phyloP scores from a whole-genome alignment of 768 basidiomycete species.

The Boletus coccyginus region DNA sequence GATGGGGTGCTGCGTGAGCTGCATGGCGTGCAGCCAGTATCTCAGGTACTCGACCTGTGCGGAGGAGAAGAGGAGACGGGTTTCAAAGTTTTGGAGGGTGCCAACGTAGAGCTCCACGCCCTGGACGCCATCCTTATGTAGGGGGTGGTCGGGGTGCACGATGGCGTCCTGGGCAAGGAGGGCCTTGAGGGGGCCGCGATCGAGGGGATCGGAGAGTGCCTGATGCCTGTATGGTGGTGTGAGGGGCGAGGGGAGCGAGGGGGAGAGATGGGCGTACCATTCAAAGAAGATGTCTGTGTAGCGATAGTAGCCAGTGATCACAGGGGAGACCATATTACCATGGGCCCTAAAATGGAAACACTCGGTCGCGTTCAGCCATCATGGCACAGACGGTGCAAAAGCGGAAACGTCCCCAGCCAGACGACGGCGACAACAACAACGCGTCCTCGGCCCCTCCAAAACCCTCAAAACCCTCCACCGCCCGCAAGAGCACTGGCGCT shows the following conservation, averaged over 20 bases:
- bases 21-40: constrained; percentile 79
- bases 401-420: constrained; percentile 31
- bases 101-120: constrained; percentile 74
- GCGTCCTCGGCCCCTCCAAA: constrained; percentile 38
- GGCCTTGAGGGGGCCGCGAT: constrained; percentile 64
- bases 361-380: not conserved
- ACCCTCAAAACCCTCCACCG: constrained; percentile 56
- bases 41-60: constrained; percentile 82
- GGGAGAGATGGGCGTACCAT: constrained; percentile 44
- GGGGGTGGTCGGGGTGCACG: constrained; percentile 68
- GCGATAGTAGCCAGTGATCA: constrained; percentile 72
- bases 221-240: constrained; percentile 43
- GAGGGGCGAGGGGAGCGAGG: not conserved
- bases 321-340: constrained; percentile 35
- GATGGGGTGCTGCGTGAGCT: constrained; percentile 59
- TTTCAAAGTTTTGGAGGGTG: constrained; percentile 71
- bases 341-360: constrained; percentile 10
- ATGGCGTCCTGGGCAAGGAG: constrained; percentile 69
- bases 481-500: constrained; percentile 84
- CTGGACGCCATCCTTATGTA: constrained; percentile 58
- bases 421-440: constrained; percentile 37
- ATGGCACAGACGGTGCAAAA: constrained; percentile 76
- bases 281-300: constrained; percentile 86
- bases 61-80: constrained; percentile 78
- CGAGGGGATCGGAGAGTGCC: constrained; percentile 54